Base-by-base conservation (phyloP, 805 yeast species). In the Candida golubevii region DNA sequence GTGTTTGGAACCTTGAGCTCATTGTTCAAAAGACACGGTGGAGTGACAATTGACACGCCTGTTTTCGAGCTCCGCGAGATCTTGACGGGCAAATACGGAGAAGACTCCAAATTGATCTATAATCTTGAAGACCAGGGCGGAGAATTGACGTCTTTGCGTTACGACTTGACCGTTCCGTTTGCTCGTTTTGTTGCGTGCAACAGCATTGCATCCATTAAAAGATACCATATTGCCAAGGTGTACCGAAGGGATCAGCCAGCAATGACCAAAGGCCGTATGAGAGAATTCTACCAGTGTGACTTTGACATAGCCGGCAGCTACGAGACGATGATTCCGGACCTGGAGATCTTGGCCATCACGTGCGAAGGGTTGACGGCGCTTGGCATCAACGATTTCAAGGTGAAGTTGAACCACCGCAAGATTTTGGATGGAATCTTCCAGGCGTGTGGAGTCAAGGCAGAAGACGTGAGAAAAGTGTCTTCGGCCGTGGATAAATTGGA, bases 221-320 rank as follows among this genome's bases (percentile, higher is more conserved):
- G 99, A 62, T 93, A 82, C 65, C 99, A 93, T 70, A 88, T 93
- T 53, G 99, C 99, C 56, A 93, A 93, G 66, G 99, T 93, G 43
- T 93, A 93, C 71, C 83, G 99, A 73, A 85, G 99, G 70, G 99
- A 93, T 65, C 99, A 93, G 69, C 99, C 99, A 6, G 99, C 99
- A 8, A 93, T 93, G 99, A 91, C 98, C 41, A 93, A 93, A 69
- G 99, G 99, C 49, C 81, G 99, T 69, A 93, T 93, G 99, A 86
- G 99, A 78, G 99, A 93, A 69, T 93, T 93, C 61, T 93, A 93
- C 67, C 99, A 93, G 71, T 93, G 99, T 74, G 99, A 93, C 71
- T 87, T 93, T 58, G 99, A 93, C 66, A 75, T 93, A 60, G 99
- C 99, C 18, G 99, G 99, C 42, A 67, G 65, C 45, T 91, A 85